Percentiles rank a stretch among this genome's conserved stretches.
These are phyloP conservation scores for Sporothrix phasma DNA, from an alignment of 2,329 filamentous ascomycete species.

Conservation along the genomic window DNA sequence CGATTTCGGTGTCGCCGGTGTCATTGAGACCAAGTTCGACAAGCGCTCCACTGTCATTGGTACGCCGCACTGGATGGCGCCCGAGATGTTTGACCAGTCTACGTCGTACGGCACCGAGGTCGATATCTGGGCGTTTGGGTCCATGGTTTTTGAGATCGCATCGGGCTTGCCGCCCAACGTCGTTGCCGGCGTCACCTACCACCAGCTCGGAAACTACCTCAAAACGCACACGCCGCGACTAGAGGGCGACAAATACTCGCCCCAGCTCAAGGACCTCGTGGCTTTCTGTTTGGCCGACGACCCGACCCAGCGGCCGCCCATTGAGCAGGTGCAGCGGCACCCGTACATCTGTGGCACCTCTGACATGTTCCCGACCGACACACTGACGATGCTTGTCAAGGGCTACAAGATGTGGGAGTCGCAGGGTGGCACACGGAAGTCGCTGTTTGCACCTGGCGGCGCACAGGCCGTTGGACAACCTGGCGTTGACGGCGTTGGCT, in stretches of 20 bases:
- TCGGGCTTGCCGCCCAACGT: slow-evolving; percentile 66
- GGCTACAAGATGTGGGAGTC: slow-evolving; percentile 69
- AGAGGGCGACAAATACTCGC: slow-evolving; percentile 61
- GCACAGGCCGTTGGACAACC: slow-evolving; percentile 39
- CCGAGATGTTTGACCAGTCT: slow-evolving; percentile 57
- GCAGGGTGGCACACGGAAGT: slow-evolving; percentile 59
- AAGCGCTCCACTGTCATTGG: slow-evolving; percentile 75
- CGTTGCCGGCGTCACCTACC: slow-evolving; percentile 41
- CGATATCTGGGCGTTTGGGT: slow-evolving; percentile 80
- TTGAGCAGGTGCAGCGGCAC: slow-evolving; percentile 60
- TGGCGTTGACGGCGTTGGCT: slow-evolving; percentile 35
- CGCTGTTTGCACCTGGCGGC: slow-evolving; percentile 50
- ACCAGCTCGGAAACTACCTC: slow-evolving; percentile 46
- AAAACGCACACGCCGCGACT: slow-evolving; percentile 56
- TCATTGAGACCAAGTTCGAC: slow-evolving; percentile 63
- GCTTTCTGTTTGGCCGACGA: slow-evolving; percentile 64
- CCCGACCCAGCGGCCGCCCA: slow-evolving; percentile 56
- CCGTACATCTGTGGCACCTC: slow-evolving; percentile 56
- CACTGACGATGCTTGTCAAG: slow-evolving; percentile 55
- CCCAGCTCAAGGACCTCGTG: slow-evolving; percentile 57
- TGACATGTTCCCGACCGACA: slow-evolving; percentile 52
- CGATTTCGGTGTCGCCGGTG: slow-evolving; percentile 74
- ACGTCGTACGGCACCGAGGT: slow-evolving; percentile 60
- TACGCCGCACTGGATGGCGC: slow-evolving; percentile 80
- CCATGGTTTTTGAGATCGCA: slow-evolving; percentile 71